Base-by-base conservation (phyloP, 148 eudicot genomes). In the Vaccinium myrtillus region DNA sequence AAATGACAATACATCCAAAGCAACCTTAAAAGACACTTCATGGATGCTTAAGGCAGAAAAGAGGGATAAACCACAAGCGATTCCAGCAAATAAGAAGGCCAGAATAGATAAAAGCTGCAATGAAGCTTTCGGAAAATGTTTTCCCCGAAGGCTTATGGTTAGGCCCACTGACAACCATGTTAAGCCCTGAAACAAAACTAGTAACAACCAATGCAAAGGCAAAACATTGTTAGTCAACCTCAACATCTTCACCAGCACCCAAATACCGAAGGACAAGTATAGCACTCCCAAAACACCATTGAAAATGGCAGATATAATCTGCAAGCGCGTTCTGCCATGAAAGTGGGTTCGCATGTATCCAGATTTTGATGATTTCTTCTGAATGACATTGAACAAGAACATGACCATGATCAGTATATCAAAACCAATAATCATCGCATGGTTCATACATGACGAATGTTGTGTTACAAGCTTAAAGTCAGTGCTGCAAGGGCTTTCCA, bases 391-490 rank as follows among this genome's bases (percentile, higher is more conserved):
- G 88, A 89, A 83, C 19, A 91, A 81, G 85, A 93, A 87, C 82
- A 91, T 69, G 54, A 87, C 82, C 23, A 95, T 67, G 83, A 97
- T 91, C 85, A 97, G 27, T 48, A 81, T 32, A 87, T 97, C 95
- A 39, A 91, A 90, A 82, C 91, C 86, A 78, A 92, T 82, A 48
- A 90, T 87, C 50, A 90, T 81, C 5, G 85, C 90, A 85, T 97
- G 96, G 85, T 95, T 97, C 84, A 90, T 78, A 84, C 99, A 97
- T 30, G 99, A 97, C 48, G 96, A 93, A 71, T 95, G 96, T 43
- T 84, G 75, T 23, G 88, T 87, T 70, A 94, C 56, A 55, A 75
- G 80, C 85, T 70, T 79, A 56, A 94, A 83, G 73, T 87, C 86
- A 51, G 87, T 63, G 88, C 70, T 83, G 87, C 97, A 96, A 55